Evolutionary conservation across 495 filamentous ascomycete species (phyloP).

Genomic region (Rostrohypoxylon terebratum): DNA sequence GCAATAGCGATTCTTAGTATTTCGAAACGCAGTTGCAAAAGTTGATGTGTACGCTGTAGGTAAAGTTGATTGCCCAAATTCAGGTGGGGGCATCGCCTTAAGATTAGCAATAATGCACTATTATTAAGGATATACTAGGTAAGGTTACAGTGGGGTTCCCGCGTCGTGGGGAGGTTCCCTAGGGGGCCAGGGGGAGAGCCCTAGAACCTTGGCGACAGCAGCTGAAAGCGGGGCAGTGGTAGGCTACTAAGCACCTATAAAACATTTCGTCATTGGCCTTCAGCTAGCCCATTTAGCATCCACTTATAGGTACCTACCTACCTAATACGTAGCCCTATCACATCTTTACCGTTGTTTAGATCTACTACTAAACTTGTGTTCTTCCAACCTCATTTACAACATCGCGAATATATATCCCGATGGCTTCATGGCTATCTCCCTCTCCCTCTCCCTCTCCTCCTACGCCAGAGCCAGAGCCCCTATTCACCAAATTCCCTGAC

Average conservation of each 20-base stretch:
- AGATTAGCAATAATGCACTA: constrained; percentile 5
- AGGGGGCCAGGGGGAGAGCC: neutral
- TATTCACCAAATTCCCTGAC: constrained; percentile 35
- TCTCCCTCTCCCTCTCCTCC: constrained; percentile 5
- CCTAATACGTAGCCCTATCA: no score
- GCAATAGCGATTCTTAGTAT: neutral
- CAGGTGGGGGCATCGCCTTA: neutral
- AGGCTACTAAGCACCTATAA: neutral
- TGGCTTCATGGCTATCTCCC: constrained; percentile 6
- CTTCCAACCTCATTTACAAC: neutral
- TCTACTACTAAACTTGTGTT: neutral
- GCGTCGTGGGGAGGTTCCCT: neutral
- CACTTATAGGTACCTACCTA: no score
- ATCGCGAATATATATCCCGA: neutral
- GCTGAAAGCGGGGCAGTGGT: neutral
- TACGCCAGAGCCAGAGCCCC: neutral
- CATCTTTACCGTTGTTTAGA: neutral
- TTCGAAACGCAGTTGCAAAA: neutral
- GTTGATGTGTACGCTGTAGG: no score
- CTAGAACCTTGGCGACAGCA: neutral
- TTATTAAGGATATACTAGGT: no score
- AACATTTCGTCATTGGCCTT: neutral
- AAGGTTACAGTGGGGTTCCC: constrained; percentile 12
- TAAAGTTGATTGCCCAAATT: neutral
- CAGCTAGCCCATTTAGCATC: no score